Base-by-base conservation (phyloP, 495 filamentous ascomycete species). In the Chaetomium tenue region DNA sequence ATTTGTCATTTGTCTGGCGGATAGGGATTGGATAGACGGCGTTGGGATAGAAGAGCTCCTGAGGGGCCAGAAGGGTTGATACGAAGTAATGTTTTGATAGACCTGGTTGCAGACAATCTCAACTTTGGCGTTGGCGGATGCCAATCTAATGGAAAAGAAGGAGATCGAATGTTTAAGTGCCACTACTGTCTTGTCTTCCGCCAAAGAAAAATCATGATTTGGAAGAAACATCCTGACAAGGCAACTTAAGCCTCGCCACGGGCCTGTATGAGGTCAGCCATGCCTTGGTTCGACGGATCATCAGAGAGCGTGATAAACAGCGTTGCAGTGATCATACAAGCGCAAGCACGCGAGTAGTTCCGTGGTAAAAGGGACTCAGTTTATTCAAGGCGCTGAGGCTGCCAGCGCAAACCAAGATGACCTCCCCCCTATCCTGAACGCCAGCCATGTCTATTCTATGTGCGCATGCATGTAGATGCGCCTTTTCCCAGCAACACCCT, bases 401-500 rank as follows among this genome's bases (percentile, higher is more conserved):
- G 23, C 22, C 0, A 5, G 37, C 23, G 1, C 22, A 53, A 61
- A 61, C 33, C 47, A 22, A 53, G 59, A 61, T 47, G 30, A 44
- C 59, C 59, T 61, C 59, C 59, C 59, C 33, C 40, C 15, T 59
- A 39, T 50, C 47, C 47, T 25, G 44, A 61, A 61, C 59, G 47
- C 59, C 59, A 22, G 13, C 59, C 59, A 53, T 53, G 48, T 61
- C 59, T 60, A 60, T 28, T 61, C 33, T 28, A 61, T 60, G 46
- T 50, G 15, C 25, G 20, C n/a, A 7, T 40, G 58, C 47, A 61
- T 61, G 59, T 33, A 28, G 33, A 48, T 48, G 56, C 48, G 58
- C 58, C 58, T 15, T 46, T 44, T 44, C 56, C 56, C 12, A 30
- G 16, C 23, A 53, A 25, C 30, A 52, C 11, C 55, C 55, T 25